phyloP scores from a whole-genome alignment of 83 land plant species.

The Diphasiastrum complanatum region DNA sequence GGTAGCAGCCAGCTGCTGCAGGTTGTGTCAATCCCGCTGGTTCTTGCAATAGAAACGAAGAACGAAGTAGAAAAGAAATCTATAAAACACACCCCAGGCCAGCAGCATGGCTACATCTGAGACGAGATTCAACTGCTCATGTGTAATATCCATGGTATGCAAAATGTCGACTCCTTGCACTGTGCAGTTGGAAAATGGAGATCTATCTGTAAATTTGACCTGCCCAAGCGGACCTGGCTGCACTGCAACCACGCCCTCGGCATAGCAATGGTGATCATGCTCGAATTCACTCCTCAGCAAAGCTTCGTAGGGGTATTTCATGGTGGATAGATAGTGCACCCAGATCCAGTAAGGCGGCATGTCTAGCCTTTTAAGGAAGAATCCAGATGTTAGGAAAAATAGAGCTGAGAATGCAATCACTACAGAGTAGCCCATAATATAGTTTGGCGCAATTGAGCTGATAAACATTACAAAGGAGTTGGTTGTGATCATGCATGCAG shows the following conservation, averaged over 20 bases:
- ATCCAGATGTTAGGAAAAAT: conserved; percentile 61
- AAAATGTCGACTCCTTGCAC: conserved; percentile 13
- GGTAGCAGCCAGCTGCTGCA: no score
- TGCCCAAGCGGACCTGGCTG: no score
- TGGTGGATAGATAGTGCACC: conserved; percentile 50
- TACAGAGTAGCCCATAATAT: conserved; percentile 49
- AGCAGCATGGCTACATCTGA: conserved; percentile 23
- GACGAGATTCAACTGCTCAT: conserved; percentile 22
- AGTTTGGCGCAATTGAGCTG: conserved; percentile 53
- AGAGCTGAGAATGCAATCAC: conserved; percentile 51
- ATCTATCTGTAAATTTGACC: no score
- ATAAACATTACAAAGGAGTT: conserved; percentile 59
- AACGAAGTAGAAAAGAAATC: conserved; percentile 44
- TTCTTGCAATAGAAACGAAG: conserved; percentile 51
- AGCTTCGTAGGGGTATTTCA: conserved; percentile 66
- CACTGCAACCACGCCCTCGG: no score
- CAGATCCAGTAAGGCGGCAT: conserved; percentile 51
- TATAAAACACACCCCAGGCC: conserved; percentile 47
- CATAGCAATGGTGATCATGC: background rate
- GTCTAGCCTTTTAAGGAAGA: conserved; percentile 34
- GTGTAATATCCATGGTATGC: conserved; percentile 14
- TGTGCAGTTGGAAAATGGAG: background rate
- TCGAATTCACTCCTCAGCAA: conserved; percentile 43
- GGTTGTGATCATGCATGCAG: conserved; percentile 39
- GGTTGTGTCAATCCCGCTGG: conserved; percentile 39